Base-by-base conservation (phyloP, 2,329 filamentous ascomycete species). In the Exophiala bonariae region DNA sequence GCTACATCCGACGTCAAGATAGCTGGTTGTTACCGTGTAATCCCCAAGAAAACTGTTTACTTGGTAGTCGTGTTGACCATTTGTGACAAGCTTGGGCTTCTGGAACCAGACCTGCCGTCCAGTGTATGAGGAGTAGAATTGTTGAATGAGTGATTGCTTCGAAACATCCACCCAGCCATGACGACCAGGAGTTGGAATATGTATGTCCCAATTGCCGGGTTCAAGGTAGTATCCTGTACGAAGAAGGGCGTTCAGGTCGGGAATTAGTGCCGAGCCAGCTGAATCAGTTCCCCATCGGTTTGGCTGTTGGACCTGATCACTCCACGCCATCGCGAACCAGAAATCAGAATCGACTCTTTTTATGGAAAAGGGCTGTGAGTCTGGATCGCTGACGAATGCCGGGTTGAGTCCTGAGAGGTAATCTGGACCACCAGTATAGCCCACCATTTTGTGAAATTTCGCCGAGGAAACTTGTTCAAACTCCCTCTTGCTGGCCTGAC, bases 131-230 rank as follows among this genome's bases (percentile, higher is more conserved):
- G 45, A 31, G 31, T 48, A 48, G 33, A 19, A 20, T n/a, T 19
- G 14, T 9, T 23, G 2, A 26, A 43, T 19, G 8, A 28, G 41
- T 14, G 47, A 49, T 36, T 49, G 47, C 20, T 33, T 26, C 3
- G 33, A 35, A 22, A 45, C 41, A 14, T 49, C 30, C 13, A 45
- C 41, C 47, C 47, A 49, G 17, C 47, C 47, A 16, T 44, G 45
- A 10, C 23, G 41, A 18, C 31, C 33, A 8, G 34, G 32, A 30
- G 6, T 34, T n/a, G 32, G 32, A 34, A 14, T 14, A 14, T 34
- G 32, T 6, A 14, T 34, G 32, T 34, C 32, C 6, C 14, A 18
- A 7, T 14, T 34, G n/a, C n/a, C n/a, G 17, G 32, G 32, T 6
- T 26, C 23, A 7, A 14, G 6, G 32, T 14, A 14, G 17, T 34